Base-by-base conservation (phyloP, 495 filamentous ascomycete species). In the Podospora fimiseda region DNA sequence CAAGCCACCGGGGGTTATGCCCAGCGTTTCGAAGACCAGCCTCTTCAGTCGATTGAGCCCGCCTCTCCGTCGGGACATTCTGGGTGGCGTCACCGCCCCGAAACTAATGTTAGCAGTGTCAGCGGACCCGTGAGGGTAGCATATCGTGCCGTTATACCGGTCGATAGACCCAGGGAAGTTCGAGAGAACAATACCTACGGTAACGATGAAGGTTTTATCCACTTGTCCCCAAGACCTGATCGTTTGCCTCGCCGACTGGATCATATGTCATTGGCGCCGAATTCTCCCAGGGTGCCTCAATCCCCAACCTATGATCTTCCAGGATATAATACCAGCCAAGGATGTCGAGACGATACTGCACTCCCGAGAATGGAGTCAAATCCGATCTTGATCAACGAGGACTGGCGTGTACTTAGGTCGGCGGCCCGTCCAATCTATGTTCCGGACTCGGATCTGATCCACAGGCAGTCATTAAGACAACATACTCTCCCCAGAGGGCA, bases 1-100 rank as follows among this genome's bases (percentile, higher is more conserved):
- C 18, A 16, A 22, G 41, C 23, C 43, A 20, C 30, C 14, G 15
- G 46, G 7, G 45, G 50, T 22, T 46, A 47, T n/a, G 53, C 48
- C 9, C 57, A 66, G 43, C 63, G 61, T 46, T 60, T 67, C 1
- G 67, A 70, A 52, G 72, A 75, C 36, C 60, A 69, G 51, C 62
- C 68, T 41, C 59, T 75, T 9, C 63, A 55, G 44, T 75, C 72
- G 14, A 70, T 75, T 50, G 72, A 75, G 52, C 58, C 70, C 24
- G 48, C 53, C 8, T 67, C 67, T 51, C 51, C 54, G 1, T 2
- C 37, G 14, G 53, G 52, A 37, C 50, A 42, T 15, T 51, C 43
- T 14, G 39, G 22, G 16, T 43, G 55, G 14, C 22, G 42, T 16
- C 30, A 38, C 16, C 36, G 41, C 4, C 20, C 23, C 5, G 52